phyloP scores from a whole-genome alignment of 257 asterid species.

The Verbascum thapsus region DNA sequence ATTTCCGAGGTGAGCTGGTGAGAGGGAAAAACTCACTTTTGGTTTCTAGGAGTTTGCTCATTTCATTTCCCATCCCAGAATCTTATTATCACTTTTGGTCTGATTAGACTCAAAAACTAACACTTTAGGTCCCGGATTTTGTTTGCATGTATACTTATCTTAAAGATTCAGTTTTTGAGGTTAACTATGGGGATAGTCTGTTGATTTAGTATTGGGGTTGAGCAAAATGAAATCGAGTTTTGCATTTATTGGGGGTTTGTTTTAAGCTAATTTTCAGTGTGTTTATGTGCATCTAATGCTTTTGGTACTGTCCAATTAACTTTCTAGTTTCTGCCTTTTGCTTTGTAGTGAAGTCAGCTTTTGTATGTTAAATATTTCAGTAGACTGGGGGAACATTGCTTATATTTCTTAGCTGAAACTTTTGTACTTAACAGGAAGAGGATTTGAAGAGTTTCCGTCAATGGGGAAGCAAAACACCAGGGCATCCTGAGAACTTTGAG shows the following conservation, averaged over 20 bases:
- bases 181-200: constrained; percentile 8
- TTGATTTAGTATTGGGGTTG: constrained; percentile 16
- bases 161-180: constrained; percentile 1
- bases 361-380: neutral
- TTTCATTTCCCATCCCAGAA: no score
- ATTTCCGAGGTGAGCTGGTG: constrained; percentile 11
- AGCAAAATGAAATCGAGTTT: no score
- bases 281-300: no score
- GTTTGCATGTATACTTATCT: no score
- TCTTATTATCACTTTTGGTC: no score
- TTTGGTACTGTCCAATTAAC: no score
- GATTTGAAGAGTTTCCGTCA: constrained; percentile 70
- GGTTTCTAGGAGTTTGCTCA: no score
- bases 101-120: no score
- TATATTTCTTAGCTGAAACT: constrained; percentile 24
- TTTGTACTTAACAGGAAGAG: constrained; percentile 47
- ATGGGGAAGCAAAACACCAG: constrained; percentile 83
- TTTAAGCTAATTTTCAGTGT: neutral
- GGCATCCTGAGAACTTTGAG: constrained; percentile 85
- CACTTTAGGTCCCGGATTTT: no score
- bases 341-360: neutral
- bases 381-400: constrained; percentile 14
- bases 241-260: constrained; percentile 6
- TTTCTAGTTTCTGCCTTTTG: neutral
- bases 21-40: no score